Percentiles rank a stretch among this genome's conserved stretches.
Evolutionary conservation across 306 rosid genomes (phyloP).

Genomic region (Trichosanthes truncata): DNA sequence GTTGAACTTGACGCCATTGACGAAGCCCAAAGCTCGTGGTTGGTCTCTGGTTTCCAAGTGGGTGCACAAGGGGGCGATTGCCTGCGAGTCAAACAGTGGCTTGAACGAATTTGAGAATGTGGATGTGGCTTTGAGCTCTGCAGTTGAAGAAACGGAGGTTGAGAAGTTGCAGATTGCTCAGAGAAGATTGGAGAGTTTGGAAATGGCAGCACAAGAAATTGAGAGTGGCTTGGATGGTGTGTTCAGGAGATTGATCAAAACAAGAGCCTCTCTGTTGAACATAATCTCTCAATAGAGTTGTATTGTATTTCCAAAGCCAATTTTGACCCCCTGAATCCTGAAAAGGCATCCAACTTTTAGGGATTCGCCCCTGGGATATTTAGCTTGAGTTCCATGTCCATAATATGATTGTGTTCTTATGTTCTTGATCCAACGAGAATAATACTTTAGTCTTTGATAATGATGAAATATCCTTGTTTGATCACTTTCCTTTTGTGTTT

Average conservation of each 20-base stretch:
- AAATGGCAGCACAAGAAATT: slow-evolving; percentile 21
- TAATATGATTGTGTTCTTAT: not conserved
- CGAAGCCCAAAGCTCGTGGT: slow-evolving; percentile 9
- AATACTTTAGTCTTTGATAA: not conserved
- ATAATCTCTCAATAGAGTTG: slow-evolving; percentile 25
- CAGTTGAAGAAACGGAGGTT: slow-evolving; percentile 13
- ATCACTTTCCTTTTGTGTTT: not conserved
- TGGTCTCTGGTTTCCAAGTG: slow-evolving; percentile 35
- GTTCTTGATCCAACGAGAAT: not conserved
- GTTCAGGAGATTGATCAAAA: slow-evolving; percentile 35
- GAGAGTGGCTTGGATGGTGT: slow-evolving; percentile 32
- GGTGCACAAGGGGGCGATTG: slow-evolving; percentile 23
- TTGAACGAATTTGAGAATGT: slow-evolving; percentile 30
- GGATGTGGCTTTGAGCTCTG: slow-evolving; percentile 24
- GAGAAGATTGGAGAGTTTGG: slow-evolving; percentile 30
- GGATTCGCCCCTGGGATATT: slow-evolving; percentile 2
- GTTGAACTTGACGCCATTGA: slow-evolving; percentile 15
- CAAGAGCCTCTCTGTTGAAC: slow-evolving; percentile 40
- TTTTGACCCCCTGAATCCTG: not conserved
- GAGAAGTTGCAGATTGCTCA: slow-evolving; percentile 17
- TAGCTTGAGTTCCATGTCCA: not conserved
- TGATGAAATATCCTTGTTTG: not conserved
- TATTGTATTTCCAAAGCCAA: not conserved
- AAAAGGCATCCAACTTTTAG: slow-evolving; percentile 8
- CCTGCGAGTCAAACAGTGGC: slow-evolving; percentile 24